Base-by-base conservation (phyloP, 371 early-diverging fungal species). In the Caulochytrium protostelioides region DNA sequence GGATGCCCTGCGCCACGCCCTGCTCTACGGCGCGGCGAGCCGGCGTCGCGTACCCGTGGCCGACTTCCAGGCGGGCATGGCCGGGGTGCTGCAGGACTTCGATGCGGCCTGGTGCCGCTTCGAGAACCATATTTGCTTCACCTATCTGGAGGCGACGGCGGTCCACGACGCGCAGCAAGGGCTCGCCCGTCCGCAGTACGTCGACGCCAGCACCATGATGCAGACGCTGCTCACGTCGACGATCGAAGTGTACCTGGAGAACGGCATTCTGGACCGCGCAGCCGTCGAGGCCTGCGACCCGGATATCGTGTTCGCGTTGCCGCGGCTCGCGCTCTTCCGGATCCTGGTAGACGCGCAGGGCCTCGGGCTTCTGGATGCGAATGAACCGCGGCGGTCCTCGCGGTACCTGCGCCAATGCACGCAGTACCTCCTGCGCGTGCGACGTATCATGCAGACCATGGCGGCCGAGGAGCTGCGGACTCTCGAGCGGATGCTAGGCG, bases 51-150 rank as follows among this genome's bases (percentile, higher is more conserved):
- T 42, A 28, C 46, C 39, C 15, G 28, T 39, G 15, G 12, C 36
- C 35, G 16, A n/a, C 6, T 14, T 4, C 16, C 38, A 54, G 9
- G 42, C 22, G 0, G 57, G 54, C 9, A 43, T 68, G 35, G 43
- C 37, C 29, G 34, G 47, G 17, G 64, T 68, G 20, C 38, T 67
- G 15, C 23, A 34, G 27, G 69, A 64, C 35, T 70, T 72, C 46
- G 72, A 72, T 49, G 41, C 27, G n/a, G 51, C 59, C 1, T 72
- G 72, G 72, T 52, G 61, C 14, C 50, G 46, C 18, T 72, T 72
- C 32, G 72, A 72, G 49, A 48, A 60, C 37, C 54, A 58, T 29
- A 54, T 72, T 32, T 68, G 70, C 48, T 59, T 62, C 34, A 58
- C 54, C 28, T 72, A 72, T 51, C 70, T 68, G 51, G 48, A 55